Evolutionary conservation across 2,329 filamentous ascomycete species (phyloP), one percentile per base, ranked within the genome.

Genomic region (Diaporthe sp.): DNA sequence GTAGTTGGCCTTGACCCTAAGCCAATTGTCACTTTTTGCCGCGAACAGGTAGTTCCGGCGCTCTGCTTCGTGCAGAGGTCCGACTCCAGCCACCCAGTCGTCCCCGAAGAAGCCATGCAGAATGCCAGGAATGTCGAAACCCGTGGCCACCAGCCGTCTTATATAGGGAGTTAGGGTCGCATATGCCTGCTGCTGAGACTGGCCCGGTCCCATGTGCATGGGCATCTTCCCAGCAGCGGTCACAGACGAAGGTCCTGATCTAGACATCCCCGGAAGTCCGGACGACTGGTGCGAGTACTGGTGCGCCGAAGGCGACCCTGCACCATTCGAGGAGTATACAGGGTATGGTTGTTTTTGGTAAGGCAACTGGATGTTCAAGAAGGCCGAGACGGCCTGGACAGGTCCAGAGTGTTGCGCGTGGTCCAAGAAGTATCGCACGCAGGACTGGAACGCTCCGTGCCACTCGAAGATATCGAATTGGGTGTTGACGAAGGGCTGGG

Each of bases 31-130:
- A 81, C 95, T 97, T 86, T 98, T 99, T 17, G 96, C 95, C 0
- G 96, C 95, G 82, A 98, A 98, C 47, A 99, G 90, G 82, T 97
- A 99, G 83, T 99, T 99, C 74, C 95, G 91, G 71, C 97, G 91
- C 85, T 99, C 97, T 78, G 94, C 93, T 83, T 98, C 95, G 82
- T 98, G 94, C 76, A 98, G 87, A 15, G 92, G 91, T 0, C 95
- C 94, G 67, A 98, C 89, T 2, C 97, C 97, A 28, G 90, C 87
- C 47, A 87, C 85, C 94, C 96, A 99, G 82, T 98, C 94, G 78
- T 98, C 94, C n/a, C 97, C 97, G 80, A 98, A 99, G 86, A 98
- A 98, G 15, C 95, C 95, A 82, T 98, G 95, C 76, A 99, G 87
- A n/a, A 98, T 93, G 0, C 92, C 92, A 0, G 94, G 92, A 55